A percentile compares a stretch with the other conserved stretches of the same genome.
phyloP scores from a whole-genome alignment of 495 filamentous ascomycete genomes.

The Polyplosphaeria fusca region DNA sequence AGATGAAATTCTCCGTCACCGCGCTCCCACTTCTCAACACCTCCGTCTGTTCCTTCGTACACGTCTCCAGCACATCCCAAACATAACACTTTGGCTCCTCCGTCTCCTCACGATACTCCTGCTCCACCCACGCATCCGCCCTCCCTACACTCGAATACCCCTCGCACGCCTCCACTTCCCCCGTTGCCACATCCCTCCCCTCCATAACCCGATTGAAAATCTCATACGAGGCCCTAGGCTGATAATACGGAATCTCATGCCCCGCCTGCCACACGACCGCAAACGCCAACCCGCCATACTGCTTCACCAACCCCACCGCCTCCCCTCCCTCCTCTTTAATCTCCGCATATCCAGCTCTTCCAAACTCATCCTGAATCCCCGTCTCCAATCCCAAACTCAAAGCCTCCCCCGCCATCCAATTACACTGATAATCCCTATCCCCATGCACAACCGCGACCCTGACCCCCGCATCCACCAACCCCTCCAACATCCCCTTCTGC shows the following conservation, averaged over 20 bases:
- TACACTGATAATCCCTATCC: not conserved
- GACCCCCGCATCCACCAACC: not conserved
- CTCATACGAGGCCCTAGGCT: not conserved
- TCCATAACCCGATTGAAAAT: constrained; percentile 7
- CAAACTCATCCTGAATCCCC: not conserved
- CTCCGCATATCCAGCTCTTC: not conserved
- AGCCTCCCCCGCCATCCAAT: constrained; percentile 1
- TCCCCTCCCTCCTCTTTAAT: not conserved
- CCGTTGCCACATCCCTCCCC: not conserved
- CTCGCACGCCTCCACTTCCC: not conserved
- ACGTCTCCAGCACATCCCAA: constrained; percentile 4
- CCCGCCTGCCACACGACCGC: not conserved
- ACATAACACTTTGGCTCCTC: constrained; percentile 2
- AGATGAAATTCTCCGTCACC: not conserved
- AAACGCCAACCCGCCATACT: not conserved
- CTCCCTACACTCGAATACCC: not conserved
- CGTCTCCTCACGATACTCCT: not conserved
- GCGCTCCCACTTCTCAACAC: not conserved
- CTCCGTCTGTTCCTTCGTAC: not conserved
- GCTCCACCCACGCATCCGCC: not conserved
- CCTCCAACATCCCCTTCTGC: not conserved
- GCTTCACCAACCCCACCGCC: not conserved
- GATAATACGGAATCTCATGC: not conserved
- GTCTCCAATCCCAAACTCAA: not conserved
- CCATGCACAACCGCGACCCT: not conserved